Evolutionary conservation across 305 asterid genomes (phyloP).

Genomic region (Solanum hybrid): DNA sequence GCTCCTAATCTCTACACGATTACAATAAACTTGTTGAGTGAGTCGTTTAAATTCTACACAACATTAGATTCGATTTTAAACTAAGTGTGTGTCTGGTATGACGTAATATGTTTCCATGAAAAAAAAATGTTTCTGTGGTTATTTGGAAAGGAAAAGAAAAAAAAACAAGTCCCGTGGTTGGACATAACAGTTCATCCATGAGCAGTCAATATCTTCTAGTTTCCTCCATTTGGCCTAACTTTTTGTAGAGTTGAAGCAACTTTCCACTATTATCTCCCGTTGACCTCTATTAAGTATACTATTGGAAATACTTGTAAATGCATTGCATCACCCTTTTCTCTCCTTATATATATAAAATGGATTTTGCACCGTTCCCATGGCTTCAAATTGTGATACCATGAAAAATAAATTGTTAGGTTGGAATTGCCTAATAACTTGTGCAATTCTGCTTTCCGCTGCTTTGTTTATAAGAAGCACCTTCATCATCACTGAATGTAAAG

Average conservation of each 20-base stretch:
- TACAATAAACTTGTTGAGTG: not conserved
- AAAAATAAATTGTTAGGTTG: constrained; percentile 28
- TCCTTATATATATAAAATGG: not conserved
- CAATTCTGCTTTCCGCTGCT: constrained; percentile 36
- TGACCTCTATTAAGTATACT: not conserved
- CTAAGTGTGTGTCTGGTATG: not conserved
- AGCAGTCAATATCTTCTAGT: not conserved
- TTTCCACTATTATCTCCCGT: not conserved
- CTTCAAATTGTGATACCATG: constrained; percentile 15
- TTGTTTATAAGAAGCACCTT: constrained; percentile 33
- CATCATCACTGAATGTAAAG: constrained; percentile 33
- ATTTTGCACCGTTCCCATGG: not conserved
- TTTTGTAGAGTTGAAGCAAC: constrained; percentile 2
- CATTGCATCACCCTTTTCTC: not conserved
- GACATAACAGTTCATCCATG: not conserved
- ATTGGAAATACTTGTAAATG: not conserved
- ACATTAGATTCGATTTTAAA: not conserved
- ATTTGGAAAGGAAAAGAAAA: not conserved
- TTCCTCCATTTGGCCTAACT: not conserved
- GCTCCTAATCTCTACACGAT: not conserved
- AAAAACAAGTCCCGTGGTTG: not conserved
- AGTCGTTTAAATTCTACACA: not conserved
- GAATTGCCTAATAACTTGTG: constrained; percentile 27
- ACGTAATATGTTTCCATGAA: not conserved
- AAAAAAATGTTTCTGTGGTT: not conserved